Base-by-base conservation (phyloP, 75 land plant genomes). In the Azolla pinnata region DNA sequence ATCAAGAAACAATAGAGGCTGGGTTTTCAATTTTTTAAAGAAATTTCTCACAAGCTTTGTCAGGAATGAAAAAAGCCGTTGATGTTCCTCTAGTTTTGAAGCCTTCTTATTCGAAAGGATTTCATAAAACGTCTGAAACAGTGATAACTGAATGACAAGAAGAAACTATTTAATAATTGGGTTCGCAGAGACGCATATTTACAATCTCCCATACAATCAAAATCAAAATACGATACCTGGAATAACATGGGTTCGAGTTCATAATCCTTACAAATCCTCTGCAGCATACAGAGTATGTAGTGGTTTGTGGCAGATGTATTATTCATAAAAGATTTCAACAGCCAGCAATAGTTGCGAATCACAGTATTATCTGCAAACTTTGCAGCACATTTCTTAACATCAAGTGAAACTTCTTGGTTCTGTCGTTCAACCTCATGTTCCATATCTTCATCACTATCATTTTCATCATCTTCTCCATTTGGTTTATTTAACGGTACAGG, bases 331-430 rank as follows among this genome's bases (percentile, higher is more conserved):
- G 77, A 81, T 61, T 65, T 83, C 38, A 95, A 75, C 56, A 95
- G 74, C 99, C 99, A 95, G 69, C 99, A 95, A 31, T 86, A 60
- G 56, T 95, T 95, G 10, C 70, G 78, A 54, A 95, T 63, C 8
- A 77, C 55, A 16, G 63, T 62, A 59, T 76, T 75, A 64, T 69
- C 83, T 48, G 81, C 91, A 73, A 95, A 70, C 62, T 58, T 67
- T 44, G 72, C 56, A n/a, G 87, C 66, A 57, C 83, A 62, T 48
- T 69, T 73, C 19, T 68, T 33, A 4, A 86, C 78, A 47, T 86
- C 81, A 53, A 90, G 74, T 38, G 82, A 81, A 62, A 77, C 85
- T 60, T 95, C 99, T 56, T 52, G 50, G 34, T 56, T 80, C 14
- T 12, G 38, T 29, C 59, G 25, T 27, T 23, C 70, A 54, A 70